Conservation (phyloP, 352 stramenopile genomes). For the Pilasporangium apinafurcum region DNA sequence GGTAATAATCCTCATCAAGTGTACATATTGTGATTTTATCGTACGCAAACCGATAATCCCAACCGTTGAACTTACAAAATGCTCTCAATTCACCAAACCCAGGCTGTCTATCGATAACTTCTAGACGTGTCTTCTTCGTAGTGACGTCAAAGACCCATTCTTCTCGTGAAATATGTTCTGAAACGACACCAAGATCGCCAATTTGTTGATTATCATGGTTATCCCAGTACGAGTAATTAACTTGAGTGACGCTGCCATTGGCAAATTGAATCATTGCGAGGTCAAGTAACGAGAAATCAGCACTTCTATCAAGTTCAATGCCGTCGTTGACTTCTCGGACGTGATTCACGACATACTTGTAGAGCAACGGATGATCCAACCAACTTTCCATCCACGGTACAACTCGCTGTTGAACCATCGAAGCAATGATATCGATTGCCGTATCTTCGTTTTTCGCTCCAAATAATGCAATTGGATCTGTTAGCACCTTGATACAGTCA, state of each 20-base stretch:
- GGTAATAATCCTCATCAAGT: slow-evolving; percentile 13
- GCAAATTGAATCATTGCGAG: slow-evolving; percentile 40
- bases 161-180: slow-evolving; percentile 26
- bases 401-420: slow-evolving; percentile 20
- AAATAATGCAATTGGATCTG: not conserved
- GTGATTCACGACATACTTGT: slow-evolving; percentile 23
- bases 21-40: slow-evolving; percentile 13
- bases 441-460: not conserved
- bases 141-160: slow-evolving; percentile 17
- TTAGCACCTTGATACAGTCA: too few species aligned
- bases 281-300: slow-evolving; percentile 9
- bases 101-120: slow-evolving; percentile 9
- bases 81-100: slow-evolving; percentile 36
- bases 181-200: slow-evolving; percentile 24
- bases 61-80: slow-evolving; percentile 29
- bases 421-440: not conserved
- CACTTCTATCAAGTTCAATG: not conserved
- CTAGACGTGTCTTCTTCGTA: too few species aligned
- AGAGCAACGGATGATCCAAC: slow-evolving; percentile 28
- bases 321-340: slow-evolving; percentile 7
- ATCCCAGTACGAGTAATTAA: slow-evolving; percentile 13
- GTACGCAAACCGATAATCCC: slow-evolving; percentile 24
- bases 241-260: slow-evolving; percentile 22
- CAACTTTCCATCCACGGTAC: slow-evolving; percentile 32
- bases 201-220: slow-evolving; percentile 1